phyloP scores from a whole-genome alignment of 768 basidiomycete species.

The Boletus insuetus region DNA sequence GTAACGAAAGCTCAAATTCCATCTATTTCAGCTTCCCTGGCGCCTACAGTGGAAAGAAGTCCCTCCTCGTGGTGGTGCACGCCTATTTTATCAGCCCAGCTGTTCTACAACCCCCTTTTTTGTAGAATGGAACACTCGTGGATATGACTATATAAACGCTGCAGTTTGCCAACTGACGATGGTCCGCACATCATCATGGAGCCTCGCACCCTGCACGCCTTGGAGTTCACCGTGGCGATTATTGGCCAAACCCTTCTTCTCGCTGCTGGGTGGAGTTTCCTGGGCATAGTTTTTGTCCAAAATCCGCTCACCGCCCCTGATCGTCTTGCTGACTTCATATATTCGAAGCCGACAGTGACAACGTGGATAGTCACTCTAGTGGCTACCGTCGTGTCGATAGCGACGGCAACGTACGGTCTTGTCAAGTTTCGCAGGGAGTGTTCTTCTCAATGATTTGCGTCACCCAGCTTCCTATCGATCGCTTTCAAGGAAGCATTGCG shows the following conservation, averaged over 20 bases:
- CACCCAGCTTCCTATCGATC: conserved; percentile 2
- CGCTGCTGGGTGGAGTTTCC: not conserved
- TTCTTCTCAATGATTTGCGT: not conserved
- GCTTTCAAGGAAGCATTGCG: conserved; percentile 18
- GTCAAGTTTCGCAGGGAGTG: not conserved
- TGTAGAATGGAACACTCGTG: not conserved
- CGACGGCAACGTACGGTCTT: not conserved
- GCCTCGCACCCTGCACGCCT: not conserved
- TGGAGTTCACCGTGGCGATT: not conserved
- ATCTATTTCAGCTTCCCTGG: too few relatives aligned
- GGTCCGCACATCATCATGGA: not conserved
- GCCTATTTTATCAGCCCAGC: not conserved
- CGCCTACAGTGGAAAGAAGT: too few relatives aligned
- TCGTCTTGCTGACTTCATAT: not conserved
- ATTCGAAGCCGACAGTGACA: not conserved
- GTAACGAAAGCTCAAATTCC: too few relatives aligned
- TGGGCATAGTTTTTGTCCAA: not conserved
- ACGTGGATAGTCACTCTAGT: not conserved
- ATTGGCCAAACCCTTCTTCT: conserved; percentile 1
- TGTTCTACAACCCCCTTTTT: not conserved
- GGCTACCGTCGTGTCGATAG: not conserved
- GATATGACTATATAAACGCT: not conserved
- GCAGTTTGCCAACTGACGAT: not conserved
- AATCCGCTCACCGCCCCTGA: not conserved
- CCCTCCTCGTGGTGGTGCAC: not conserved